Conservation (phyloP, 345 rosid species). For the Acer saccharum region DNA sequence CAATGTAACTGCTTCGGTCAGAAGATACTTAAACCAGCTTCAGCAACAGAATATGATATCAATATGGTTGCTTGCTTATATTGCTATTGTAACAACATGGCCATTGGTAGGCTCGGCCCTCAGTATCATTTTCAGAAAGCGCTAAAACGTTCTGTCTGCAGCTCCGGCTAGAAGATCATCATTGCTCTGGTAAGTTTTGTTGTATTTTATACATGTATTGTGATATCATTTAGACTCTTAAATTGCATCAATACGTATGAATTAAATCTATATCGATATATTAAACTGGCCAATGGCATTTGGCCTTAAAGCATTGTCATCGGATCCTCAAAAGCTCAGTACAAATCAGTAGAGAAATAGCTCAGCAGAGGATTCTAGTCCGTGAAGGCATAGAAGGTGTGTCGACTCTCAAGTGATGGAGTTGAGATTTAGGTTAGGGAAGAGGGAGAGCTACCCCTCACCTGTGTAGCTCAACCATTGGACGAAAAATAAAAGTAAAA, state of each 20-base stretch:
- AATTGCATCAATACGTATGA: background rate
- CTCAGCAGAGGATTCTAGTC: no score
- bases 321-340: no score
- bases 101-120: slow-evolving; percentile 61
- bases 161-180: slow-evolving; percentile 20
- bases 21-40: slow-evolving; percentile 47
- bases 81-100: slow-evolving; percentile 63
- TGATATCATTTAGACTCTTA: background rate
- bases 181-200: slow-evolving; percentile 1
- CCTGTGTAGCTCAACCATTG: background rate
- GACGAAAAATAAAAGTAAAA: background rate
- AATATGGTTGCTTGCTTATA: slow-evolving; percentile 56
- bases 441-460: background rate
- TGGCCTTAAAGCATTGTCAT: background rate
- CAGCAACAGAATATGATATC: slow-evolving; percentile 38
- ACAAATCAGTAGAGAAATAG: no score
- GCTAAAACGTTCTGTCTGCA: slow-evolving; percentile 22
- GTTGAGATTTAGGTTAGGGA: background rate
- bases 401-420: background rate
- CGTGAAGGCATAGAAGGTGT: background rate
- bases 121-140: slow-evolving; percentile 43
- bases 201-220: slow-evolving; percentile 2
- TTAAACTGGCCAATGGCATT: background rate
- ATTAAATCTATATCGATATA: no score
- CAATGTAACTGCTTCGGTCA: slow-evolving; percentile 26